Evolutionary conservation across 31 red algal genomes (phyloP).

Genomic region (Odonthalia washingtoniensis): DNA sequence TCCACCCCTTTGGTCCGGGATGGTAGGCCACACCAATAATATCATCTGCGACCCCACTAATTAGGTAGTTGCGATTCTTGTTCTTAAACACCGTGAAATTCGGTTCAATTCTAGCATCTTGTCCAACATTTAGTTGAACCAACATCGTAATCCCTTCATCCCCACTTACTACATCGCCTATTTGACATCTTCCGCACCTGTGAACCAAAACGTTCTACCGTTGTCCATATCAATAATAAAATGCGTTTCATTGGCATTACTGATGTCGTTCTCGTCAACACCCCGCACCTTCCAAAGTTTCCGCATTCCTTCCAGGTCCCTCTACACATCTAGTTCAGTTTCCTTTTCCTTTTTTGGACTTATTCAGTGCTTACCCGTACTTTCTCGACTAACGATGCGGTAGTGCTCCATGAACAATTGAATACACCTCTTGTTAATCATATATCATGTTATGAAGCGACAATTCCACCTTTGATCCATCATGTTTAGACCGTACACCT

Average conservation of each 20-base stretch:
- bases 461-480: not conserved
- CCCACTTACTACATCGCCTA: not conserved
- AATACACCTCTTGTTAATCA: not conserved
- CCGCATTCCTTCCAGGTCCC: not conserved
- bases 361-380: too few species aligned
- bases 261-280: slow-evolving; percentile 5
- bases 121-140: not conserved
- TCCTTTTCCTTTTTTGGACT: too few species aligned
- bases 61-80: not conserved
- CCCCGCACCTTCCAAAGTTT: not conserved
- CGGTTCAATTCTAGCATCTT: not conserved
- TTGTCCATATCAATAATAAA: slow-evolving; percentile 24
- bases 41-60: not conserved
- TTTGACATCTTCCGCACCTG: not conserved
- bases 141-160: slow-evolving; percentile 31
- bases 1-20: not conserved
- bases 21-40: not conserved
- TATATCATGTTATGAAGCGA: not conserved
- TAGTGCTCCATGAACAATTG: slow-evolving; percentile 11
- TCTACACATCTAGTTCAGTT: not conserved
- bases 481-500: not conserved
- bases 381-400: slow-evolving; percentile 20
- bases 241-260: slow-evolving; percentile 8
- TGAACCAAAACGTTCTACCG: not conserved
- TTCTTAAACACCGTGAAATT: slow-evolving; percentile 39